A percentile compares a stretch with the other conserved stretches of the same genome.
These are phyloP conservation scores for Diaporthe destruens DNA, from an alignment of 2,329 filamentous ascomycete species.

Conservation along the genomic window DNA sequence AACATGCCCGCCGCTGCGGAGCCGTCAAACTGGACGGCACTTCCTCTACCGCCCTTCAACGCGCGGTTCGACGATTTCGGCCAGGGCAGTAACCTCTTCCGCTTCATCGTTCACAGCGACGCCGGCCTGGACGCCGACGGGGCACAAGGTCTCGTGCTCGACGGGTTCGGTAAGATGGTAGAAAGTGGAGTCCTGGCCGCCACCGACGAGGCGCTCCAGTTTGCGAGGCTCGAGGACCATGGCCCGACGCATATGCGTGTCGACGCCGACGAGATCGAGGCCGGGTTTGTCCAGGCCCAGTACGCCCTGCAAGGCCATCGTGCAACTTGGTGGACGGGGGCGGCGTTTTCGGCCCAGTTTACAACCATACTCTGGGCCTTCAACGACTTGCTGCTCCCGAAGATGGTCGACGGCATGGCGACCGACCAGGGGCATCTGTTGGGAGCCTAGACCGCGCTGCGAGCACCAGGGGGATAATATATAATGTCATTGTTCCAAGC, in stretches of 20 bases:
- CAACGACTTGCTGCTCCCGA: constrained; percentile 48
- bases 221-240: constrained; percentile 8
- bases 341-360: constrained; percentile 52
- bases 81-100: constrained; percentile 12
- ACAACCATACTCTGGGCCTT: constrained; percentile 52
- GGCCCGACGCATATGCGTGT: constrained; percentile 2
- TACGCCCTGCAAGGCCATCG: constrained; percentile 57
- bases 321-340: constrained; percentile 61
- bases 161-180: neutral
- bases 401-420: constrained; percentile 39
- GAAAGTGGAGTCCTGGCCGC: constrained; percentile 6
- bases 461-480: neutral
- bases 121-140: neutral
- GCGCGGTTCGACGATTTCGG: constrained; percentile 6
- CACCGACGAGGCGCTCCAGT: neutral
- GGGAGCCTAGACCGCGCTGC: neutral
- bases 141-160: neutral
- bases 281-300: constrained; percentile 57
- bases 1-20: neutral
- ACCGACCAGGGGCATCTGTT: neutral
- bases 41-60: neutral
- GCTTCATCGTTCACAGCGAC: neutral
- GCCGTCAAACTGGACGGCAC: constrained; percentile 1
- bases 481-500: neutral
- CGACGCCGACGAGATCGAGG: neutral